Base-by-base conservation (phyloP, 2,329 filamentous ascomycete genomes). In the Sporothrix schenckii region DNA sequence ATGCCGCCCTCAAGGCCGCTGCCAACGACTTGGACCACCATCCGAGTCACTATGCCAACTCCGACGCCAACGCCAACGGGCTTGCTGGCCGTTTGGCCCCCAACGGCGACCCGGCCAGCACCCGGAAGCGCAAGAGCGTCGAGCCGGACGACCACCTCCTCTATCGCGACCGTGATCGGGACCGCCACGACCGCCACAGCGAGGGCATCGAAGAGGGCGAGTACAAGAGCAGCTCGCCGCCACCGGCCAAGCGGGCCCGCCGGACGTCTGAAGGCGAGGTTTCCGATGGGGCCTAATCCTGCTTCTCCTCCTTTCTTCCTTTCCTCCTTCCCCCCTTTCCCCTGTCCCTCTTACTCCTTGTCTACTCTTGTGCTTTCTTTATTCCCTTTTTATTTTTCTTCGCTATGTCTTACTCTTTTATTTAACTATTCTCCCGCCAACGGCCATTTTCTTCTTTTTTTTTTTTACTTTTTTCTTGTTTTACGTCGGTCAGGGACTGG, bases 1-100 rank as follows among this genome's bases (percentile, higher is more conserved):
- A 79, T 27, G 76, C 74, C 3, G 73, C 71, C 16, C 76, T 79
- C 34, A 80, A 79, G 72, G 72, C 72, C 34, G 78, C 76, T 3
- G 78, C 78, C 21, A 80, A 79, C 69, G 73, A 78, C 39, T 53
- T 78, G 41, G 74, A 74, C 44, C 77, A 78, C 69, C 54, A 63
- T n/a, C 63, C 69, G 1, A 47, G 30, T 14, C 63, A 24, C 6
- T 5, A 54, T 14, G 21, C 27, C 5, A 53, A 41, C 24, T 49
- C 30, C 30, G 54, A 27, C 53, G 16, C 14, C 11, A 34, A 66
- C 21, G 13, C 21, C 30, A 54, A 41, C n/a, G 56, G 41, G 3
- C n/a, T 27, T 13, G 58, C n/a, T 21, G n/a, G 47, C 14, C 7
- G 53, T 19, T 19, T 39, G 1, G 54, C 30, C 2, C 54, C 56